phyloP scores from a whole-genome alignment of 2,329 filamentous ascomycete genomes.

The Alternaria postmessia region DNA sequence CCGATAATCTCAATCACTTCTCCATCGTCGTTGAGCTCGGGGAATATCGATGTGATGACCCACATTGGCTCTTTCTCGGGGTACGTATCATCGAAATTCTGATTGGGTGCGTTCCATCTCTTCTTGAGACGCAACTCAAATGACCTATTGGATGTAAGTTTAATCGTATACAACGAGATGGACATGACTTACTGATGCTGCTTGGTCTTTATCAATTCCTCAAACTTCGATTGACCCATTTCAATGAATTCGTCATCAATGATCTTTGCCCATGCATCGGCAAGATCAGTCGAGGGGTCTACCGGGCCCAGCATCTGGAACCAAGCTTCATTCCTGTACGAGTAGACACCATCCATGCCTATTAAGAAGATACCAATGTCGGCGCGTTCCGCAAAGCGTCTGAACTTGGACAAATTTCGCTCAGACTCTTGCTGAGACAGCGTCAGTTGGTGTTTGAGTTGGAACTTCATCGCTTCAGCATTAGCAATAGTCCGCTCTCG shows the following conservation, averaged over 20 bases:
- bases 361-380: constrained; percentile 55
- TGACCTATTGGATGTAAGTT: constrained; percentile 14
- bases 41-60: constrained; percentile 43
- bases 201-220: constrained; percentile 22
- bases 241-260: constrained; percentile 26
- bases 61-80: constrained; percentile 35
- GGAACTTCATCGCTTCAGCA: constrained; percentile 46
- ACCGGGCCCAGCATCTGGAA: constrained; percentile 40
- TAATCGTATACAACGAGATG: not conserved
- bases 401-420: constrained; percentile 45
- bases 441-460: constrained; percentile 41
- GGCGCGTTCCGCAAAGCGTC: constrained; percentile 50
- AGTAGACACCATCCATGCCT: constrained; percentile 45
- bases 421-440: constrained; percentile 45
- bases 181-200: constrained; percentile 23
- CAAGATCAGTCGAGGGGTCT: constrained; percentile 23
- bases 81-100: constrained; percentile 10
- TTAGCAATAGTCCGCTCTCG: constrained; percentile 47
- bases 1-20: constrained; percentile 45
- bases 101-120: constrained; percentile 41
- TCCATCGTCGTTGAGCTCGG: constrained; percentile 31
- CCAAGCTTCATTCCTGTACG: constrained; percentile 54
- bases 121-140: constrained; percentile 52
- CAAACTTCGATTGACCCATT: constrained; percentile 26
- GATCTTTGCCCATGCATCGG: constrained; percentile 27